Evolutionary conservation across 768 basidiomycete species (phyloP).

Genomic region (Suillus decipiens): DNA sequence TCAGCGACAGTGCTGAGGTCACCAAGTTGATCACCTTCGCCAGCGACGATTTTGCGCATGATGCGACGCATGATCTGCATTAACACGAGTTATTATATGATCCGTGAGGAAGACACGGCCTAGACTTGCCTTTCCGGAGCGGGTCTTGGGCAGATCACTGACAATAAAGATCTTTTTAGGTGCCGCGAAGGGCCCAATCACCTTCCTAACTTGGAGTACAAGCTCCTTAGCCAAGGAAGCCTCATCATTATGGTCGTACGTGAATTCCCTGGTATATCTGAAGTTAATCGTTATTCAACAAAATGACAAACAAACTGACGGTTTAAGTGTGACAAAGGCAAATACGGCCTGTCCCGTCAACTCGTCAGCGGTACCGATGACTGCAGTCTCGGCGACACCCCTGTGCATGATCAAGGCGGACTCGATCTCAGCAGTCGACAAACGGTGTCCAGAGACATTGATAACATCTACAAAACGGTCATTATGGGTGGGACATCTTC

Average conservation of each 20-base stretch:
- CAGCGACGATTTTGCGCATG: constrained; percentile 93
- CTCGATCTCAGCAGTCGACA: constrained; percentile 98
- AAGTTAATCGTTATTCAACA: not conserved
- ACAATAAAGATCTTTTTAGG: constrained; percentile 92
- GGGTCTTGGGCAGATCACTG: constrained; percentile 88
- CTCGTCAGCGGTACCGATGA: constrained; percentile 85
- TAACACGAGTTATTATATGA: not conserved
- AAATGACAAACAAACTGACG: constrained; percentile 49
- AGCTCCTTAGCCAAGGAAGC: constrained; percentile 79
- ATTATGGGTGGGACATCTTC: constrained; percentile 7
- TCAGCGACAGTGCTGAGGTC: constrained; percentile 94
- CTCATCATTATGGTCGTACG: constrained; percentile 72
- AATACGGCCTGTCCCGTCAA: constrained; percentile 93
- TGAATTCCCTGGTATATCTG: constrained; percentile 65
- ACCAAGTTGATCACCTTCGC: constrained; percentile 93
- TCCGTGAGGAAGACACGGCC: not conserved
- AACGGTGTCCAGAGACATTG: constrained; percentile 96
- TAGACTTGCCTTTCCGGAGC: constrained; percentile 78
- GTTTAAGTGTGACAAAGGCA: constrained; percentile 93
- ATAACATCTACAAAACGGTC: constrained; percentile 69
- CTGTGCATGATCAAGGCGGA: constrained; percentile 92
- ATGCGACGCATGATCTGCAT: constrained; percentile 89
- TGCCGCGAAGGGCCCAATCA: constrained; percentile 96
- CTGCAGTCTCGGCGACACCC: constrained; percentile 96
- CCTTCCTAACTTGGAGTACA: constrained; percentile 92